phyloP scores from a whole-genome alignment of 2,329 filamentous ascomycete genomes.

The Ophiocordyceps camponoti-leonardi region DNA sequence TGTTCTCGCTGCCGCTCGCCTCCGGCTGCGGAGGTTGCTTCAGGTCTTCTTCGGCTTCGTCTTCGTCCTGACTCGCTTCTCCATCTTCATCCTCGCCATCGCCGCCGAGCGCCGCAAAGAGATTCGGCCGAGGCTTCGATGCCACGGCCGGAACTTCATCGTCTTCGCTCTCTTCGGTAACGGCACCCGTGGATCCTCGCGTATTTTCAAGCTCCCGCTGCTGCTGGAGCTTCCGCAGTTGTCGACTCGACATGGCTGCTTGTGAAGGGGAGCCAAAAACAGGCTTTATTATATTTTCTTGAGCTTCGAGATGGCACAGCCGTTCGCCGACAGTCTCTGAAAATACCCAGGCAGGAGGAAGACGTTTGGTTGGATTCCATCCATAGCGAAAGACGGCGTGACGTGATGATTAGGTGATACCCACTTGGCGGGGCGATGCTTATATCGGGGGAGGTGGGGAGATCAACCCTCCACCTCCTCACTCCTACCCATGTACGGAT shows the following conservation, averaged over 20 bases:
- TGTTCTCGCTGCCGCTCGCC: conserved; percentile 12
- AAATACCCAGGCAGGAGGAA: no score
- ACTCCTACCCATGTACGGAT: no score
- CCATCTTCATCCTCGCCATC: conserved; percentile 17
- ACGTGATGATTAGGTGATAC: not conserved
- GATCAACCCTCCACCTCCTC: no score
- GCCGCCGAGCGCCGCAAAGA: conserved; percentile 34
- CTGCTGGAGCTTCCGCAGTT: conserved; percentile 33
- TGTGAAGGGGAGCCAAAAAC: no score
- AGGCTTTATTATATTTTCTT: no score
- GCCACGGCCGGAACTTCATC: conserved; percentile 12
- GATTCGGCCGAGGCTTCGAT: conserved; percentile 22
- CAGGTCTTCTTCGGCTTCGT: conserved; percentile 10
- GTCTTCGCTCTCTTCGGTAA: conserved; percentile 14
- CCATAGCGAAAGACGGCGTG: no score
- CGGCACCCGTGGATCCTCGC: conserved; percentile 3
- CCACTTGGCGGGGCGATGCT: conserved; percentile 2
- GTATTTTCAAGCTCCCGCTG: conserved; percentile 25
- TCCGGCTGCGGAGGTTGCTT: conserved; percentile 3
- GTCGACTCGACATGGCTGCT: conserved; percentile 28
- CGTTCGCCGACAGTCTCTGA: no score
- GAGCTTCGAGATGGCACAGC: no score
- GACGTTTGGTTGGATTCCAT: no score
- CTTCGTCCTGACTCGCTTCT: conserved; percentile 12
- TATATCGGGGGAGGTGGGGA: not conserved